Evolutionary conservation across 768 basidiomycete species (phyloP).

Genomic region (Leucosporidium creatinivorum): DNA sequence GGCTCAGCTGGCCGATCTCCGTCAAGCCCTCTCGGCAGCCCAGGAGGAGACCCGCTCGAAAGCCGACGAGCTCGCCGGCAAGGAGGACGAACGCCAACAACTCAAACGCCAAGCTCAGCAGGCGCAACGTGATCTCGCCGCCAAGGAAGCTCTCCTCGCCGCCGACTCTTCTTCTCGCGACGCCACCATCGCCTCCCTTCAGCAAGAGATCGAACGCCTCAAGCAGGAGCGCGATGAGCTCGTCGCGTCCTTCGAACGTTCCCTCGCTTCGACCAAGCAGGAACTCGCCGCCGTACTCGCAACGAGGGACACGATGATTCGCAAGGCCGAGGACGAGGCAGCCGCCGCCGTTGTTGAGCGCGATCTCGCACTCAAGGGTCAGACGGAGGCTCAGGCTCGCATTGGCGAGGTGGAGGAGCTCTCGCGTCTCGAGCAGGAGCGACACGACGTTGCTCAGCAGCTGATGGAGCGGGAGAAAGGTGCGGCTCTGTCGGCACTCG

Average conservation of each 20-base stretch:
- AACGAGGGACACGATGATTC: slow-evolving; percentile 1
- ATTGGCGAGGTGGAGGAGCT: slow-evolving; percentile 16
- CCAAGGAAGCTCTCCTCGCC: background rate
- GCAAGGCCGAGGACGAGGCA: slow-evolving; percentile 1
- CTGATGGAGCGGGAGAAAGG: slow-evolving; percentile 1
- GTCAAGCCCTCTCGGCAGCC: background rate
- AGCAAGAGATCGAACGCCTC: background rate
- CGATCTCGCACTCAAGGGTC: slow-evolving; percentile 2
- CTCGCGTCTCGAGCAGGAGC: background rate
- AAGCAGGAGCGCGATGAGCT: background rate
- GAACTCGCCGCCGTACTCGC: slow-evolving; percentile 11
- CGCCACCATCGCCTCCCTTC: background rate
- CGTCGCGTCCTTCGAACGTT: slow-evolving; percentile 5
- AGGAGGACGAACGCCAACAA: background rate
- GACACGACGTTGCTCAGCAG: background rate
- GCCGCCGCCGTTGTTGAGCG: background rate
- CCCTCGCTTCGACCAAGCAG: slow-evolving; percentile 7
- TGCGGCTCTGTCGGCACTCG: slow-evolving; percentile 1
- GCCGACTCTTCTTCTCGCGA: background rate
- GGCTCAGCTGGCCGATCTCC: slow-evolving; percentile 8
- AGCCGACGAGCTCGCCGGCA: background rate
- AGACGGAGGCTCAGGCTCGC: slow-evolving; percentile 5
- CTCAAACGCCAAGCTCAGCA: background rate
- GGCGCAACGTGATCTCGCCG: background rate
- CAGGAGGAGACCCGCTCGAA: background rate